Conservation (phyloP, 805 yeast species). For the Candida chauliodis region DNA sequence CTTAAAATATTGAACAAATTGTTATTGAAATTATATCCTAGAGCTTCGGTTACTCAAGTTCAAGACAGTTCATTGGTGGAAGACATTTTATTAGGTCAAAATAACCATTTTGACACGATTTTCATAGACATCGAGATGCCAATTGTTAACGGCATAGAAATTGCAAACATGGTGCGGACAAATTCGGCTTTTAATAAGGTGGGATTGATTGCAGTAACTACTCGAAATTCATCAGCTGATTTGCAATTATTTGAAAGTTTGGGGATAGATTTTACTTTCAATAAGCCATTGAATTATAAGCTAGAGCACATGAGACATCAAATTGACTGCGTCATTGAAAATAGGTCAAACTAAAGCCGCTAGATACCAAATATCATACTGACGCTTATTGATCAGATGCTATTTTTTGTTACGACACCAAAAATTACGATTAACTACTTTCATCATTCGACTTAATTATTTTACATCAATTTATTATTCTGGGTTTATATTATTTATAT, state of each 20-base stretch:
- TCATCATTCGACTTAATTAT: too few relatives aligned
- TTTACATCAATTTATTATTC: too few relatives aligned
- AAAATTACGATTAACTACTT: too few relatives aligned
- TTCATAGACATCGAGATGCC: constrained; percentile 49
- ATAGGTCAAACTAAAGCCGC: too few relatives aligned
- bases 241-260: constrained; percentile 25
- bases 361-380: too few relatives aligned
- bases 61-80: constrained; percentile 29
- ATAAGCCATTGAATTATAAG: constrained; percentile 34
- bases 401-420: too few relatives aligned
- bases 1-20: constrained; percentile 32
- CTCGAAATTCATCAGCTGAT: constrained; percentile 25
- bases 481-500: too few relatives aligned
- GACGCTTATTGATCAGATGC: too few relatives aligned
- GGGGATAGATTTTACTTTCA: constrained; percentile 41
- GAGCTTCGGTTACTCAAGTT: constrained; percentile 22
- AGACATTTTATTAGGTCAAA: constrained; percentile 11
- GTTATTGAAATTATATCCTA: constrained; percentile 32
- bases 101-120: constrained; percentile 24
- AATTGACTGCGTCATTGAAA: constrained; percentile 9
- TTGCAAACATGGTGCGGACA: constrained; percentile 19
- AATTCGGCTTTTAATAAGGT: constrained; percentile 14
- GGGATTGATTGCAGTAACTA: constrained; percentile 42
- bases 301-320: constrained; percentile 10
- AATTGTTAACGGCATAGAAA: constrained; percentile 34